Conservation (phyloP, 2,329 filamentous ascomycete species). For the Esteya vermicola region DNA sequence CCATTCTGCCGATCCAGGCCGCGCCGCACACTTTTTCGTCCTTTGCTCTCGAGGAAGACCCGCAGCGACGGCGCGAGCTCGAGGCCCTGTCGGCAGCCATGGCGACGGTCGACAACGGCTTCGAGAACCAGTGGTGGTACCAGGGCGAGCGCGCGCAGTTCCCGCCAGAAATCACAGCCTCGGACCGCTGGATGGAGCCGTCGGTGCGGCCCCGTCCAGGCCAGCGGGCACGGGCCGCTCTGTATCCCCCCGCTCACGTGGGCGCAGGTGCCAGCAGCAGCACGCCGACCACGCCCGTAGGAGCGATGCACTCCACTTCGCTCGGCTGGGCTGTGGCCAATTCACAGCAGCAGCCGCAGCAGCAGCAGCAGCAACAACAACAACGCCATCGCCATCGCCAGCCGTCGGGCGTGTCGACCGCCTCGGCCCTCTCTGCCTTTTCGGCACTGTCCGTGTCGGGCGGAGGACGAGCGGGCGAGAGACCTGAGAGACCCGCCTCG, state of each 20-base stretch:
- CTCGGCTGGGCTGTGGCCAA: constrained; percentile 16
- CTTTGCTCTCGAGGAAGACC: constrained; percentile 17
- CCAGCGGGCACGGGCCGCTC: no score
- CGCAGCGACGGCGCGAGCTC: constrained; percentile 24
- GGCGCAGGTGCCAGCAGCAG: no score
- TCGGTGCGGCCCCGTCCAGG: neutral
- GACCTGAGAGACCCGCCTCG: no score
- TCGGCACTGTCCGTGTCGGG: neutral
- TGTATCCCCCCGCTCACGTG: no score
- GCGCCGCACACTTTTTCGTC: constrained; percentile 8
- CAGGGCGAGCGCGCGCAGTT: constrained; percentile 23
- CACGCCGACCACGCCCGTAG: no score
- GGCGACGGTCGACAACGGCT: constrained; percentile 43
- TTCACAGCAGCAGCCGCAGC: neutral
- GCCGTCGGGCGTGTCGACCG: neutral
- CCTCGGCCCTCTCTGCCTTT: constrained; percentile 6
- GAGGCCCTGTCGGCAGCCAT: constrained; percentile 36
- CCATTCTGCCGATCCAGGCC: constrained; percentile 5
- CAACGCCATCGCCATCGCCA: neutral
- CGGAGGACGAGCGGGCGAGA: no score
- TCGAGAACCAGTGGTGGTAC: constrained; percentile 45
- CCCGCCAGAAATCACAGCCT: constrained; percentile 10
- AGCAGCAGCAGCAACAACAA: neutral
- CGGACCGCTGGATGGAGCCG: constrained; percentile 6
- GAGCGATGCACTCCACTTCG: constrained; percentile 9